Evolutionary conservation across 2,329 filamentous ascomycete species (phyloP).

Genomic region (Fusarium metavorans): DNA sequence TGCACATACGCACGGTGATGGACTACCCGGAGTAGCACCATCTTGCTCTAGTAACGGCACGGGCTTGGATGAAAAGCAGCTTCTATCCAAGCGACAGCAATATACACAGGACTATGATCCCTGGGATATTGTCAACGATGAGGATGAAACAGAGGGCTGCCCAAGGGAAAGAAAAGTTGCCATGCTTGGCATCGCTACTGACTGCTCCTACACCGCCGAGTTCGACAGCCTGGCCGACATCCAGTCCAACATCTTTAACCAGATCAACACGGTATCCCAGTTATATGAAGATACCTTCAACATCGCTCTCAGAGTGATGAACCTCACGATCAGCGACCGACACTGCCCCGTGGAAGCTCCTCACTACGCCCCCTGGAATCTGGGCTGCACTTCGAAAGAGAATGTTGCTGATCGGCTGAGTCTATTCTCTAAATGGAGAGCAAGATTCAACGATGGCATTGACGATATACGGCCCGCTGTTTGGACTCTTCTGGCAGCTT

Average conservation of each 20-base stretch:
- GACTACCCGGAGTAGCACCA: background rate
- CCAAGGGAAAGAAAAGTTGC: background rate
- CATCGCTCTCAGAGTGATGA: background rate
- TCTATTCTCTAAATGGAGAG: background rate
- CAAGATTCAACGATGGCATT: background rate
- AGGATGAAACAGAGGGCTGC: background rate
- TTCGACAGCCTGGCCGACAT: background rate
- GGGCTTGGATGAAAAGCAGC: too few relatives aligned
- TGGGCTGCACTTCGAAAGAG: background rate
- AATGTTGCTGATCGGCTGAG: background rate
- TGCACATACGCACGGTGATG: background rate
- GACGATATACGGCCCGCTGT: background rate
- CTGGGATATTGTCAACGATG: too few relatives aligned
- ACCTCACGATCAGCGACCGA: background rate
- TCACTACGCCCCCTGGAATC: background rate
- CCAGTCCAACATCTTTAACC: background rate
- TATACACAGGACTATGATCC: background rate
- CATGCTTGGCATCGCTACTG: background rate
- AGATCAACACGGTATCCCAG: background rate
- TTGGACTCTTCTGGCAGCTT: background rate
- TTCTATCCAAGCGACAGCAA: background rate
- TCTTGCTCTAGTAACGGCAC: background rate
- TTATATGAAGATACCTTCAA: background rate
- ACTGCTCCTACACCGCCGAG: background rate
- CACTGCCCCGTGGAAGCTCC: background rate